A percentile compares a stretch with the other conserved stretches of the same genome.
Conservation (phyloP, 306 rosid genomes). For the Gastrolobium villosum region DNA sequence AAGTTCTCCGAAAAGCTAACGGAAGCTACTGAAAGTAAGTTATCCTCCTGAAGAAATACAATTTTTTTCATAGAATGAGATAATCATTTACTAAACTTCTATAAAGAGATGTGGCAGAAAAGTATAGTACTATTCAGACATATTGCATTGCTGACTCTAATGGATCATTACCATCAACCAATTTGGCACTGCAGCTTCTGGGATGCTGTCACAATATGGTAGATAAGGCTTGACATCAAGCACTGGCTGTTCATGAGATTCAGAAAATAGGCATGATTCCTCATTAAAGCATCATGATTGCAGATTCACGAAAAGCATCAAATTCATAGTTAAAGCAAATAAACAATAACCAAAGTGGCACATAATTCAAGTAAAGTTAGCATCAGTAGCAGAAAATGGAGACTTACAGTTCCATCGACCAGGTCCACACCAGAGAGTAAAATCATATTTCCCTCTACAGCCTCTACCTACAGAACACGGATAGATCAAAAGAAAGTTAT, state of each 20-base stretch:
- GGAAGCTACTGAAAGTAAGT: conserved; percentile 75
- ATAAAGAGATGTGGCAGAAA: conserved; percentile 6
- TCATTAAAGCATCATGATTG: conserved; percentile 26
- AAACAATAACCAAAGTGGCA: conserved; percentile 33
- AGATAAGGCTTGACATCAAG: conserved; percentile 95
- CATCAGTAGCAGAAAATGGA: conserved; percentile 43
- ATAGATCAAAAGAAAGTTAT: conserved; percentile 34
- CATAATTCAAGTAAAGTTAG: background rate
- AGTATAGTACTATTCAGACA: conserved; percentile 8
- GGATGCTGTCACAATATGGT: conserved; percentile 83
- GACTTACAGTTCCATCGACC: conserved; percentile 95
- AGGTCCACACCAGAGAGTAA: conserved; percentile 93
- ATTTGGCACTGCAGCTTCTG: conserved; percentile 77
- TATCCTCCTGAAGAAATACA: conserved; percentile 70
- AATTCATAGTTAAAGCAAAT: conserved; percentile 29
- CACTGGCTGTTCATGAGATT: conserved; percentile 75
- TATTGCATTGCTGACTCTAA: conserved; percentile 26
- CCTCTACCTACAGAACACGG: conserved; percentile 73
- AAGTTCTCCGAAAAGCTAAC: conserved; percentile 78
- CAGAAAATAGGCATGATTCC: conserved; percentile 38
- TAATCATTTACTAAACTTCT: conserved; percentile 31
- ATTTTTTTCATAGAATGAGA: conserved; percentile 19
- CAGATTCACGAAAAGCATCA: conserved; percentile 36
- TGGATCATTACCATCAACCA: conserved; percentile 76
- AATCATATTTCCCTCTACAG: conserved; percentile 75